Evolutionary conservation across 2,329 filamentous ascomycete genomes (phyloP).

Genomic region (Coniosporium tulheliwenetii): DNA sequence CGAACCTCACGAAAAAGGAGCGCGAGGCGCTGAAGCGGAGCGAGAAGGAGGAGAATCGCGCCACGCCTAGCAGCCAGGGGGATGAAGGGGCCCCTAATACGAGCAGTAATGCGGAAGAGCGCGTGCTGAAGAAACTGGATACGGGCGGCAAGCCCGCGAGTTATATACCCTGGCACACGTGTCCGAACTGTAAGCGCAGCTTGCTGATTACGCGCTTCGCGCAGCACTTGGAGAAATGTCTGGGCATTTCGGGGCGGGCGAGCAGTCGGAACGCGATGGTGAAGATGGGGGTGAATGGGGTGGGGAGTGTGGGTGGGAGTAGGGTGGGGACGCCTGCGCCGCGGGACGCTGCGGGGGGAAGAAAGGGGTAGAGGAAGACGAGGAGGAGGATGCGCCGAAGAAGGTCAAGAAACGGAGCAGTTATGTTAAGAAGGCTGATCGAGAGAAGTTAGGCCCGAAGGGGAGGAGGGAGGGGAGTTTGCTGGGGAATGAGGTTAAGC

Average conservation of each 20-base stretch:
- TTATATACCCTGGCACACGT: slow-evolving; percentile 39
- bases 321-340: slow-evolving; percentile 16
- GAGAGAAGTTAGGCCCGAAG: too few relatives aligned
- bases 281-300: slow-evolving; percentile 9
- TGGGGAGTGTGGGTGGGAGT: slow-evolving; percentile 9
- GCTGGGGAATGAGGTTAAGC: too few relatives aligned
- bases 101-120: slow-evolving; percentile 1
- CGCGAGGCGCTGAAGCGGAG: slow-evolving; percentile 38
- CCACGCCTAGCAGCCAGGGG: slow-evolving; percentile 23
- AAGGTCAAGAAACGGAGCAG: too few relatives aligned
- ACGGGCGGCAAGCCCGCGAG: slow-evolving; percentile 20
- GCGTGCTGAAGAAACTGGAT: slow-evolving; percentile 21
- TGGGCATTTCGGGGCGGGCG: slow-evolving; percentile 39
- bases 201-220: slow-evolving; percentile 45
- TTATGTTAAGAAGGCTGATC: too few relatives aligned
- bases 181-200: slow-evolving; percentile 45
- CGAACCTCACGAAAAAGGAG: slow-evolving; percentile 51
- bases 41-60: slow-evolving; percentile 12
- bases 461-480: too few relatives aligned
- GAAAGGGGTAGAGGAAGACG: slow-evolving; percentile 9
- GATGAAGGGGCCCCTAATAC: background rate
- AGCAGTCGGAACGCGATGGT: slow-evolving; percentile 33
- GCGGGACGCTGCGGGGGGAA: slow-evolving; percentile 9
- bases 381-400: slow-evolving; percentile 6
- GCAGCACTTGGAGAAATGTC: slow-evolving; percentile 45